A percentile compares a stretch with the other conserved stretches of the same genome.
These are phyloP conservation scores for Plantago elongata DNA, from an alignment of 257 asterid genomes.

Conservation along the genomic window DNA sequence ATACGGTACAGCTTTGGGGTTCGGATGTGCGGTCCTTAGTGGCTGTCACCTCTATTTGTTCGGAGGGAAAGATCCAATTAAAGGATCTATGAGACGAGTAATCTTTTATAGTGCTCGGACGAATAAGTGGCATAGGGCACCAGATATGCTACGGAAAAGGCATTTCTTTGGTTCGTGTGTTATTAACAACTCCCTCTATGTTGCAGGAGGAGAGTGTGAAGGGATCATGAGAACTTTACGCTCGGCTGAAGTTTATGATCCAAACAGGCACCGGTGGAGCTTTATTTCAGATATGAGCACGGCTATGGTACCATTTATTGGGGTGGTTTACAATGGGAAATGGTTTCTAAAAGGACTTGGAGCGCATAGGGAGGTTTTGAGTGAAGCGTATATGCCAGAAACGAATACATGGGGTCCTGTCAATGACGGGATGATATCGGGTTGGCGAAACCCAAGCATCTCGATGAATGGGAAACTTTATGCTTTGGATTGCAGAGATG, in stretches of 20 bases:
- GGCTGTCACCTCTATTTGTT: slow-evolving; percentile 59
- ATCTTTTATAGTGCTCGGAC: slow-evolving; percentile 58
- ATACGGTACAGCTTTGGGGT: slow-evolving; percentile 47
- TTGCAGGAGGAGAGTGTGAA: slow-evolving; percentile 67
- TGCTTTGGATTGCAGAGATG: slow-evolving; percentile 56
- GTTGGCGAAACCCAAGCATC: slow-evolving; percentile 62
- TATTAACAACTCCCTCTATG: slow-evolving; percentile 55
- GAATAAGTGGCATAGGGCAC: slow-evolving; percentile 62
- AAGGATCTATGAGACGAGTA: slow-evolving; percentile 57
- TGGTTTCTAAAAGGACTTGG: slow-evolving; percentile 63
- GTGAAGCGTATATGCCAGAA: slow-evolving; percentile 48
- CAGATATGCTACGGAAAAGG: slow-evolving; percentile 55
- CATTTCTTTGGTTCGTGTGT: slow-evolving; percentile 60
- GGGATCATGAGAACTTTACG: slow-evolving; percentile 53
- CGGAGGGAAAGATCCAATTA: slow-evolving; percentile 53
- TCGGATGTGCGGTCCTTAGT: slow-evolving; percentile 62
- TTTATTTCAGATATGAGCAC: slow-evolving; percentile 60
- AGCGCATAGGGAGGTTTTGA: slow-evolving; percentile 56
- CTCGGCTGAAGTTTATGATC: slow-evolving; percentile 56
- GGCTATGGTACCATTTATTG: slow-evolving; percentile 63
- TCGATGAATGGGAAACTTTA: slow-evolving; percentile 59
- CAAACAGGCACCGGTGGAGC: slow-evolving; percentile 55
- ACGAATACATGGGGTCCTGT: slow-evolving; percentile 43
- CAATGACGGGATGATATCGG: slow-evolving; percentile 53
- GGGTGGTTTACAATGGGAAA: slow-evolving; percentile 47